These are phyloP conservation scores for Oenanthe javanica DNA, from an alignment of 140 eudicot genomes.

Conservation along the genomic window DNA sequence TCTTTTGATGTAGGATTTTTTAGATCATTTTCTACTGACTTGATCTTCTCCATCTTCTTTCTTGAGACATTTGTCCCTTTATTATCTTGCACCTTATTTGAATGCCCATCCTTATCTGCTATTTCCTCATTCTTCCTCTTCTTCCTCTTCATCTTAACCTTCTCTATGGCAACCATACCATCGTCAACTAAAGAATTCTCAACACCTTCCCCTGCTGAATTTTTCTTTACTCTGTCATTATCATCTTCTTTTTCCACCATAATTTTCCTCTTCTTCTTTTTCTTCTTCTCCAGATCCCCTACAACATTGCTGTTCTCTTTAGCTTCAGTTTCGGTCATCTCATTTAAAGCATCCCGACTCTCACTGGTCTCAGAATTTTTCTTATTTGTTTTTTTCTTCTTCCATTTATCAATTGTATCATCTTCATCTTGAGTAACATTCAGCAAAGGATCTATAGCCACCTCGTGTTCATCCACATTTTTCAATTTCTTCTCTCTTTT, in stretches of 20 bases:
- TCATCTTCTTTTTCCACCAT: conserved; percentile 10
- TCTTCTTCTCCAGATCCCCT: conserved; percentile 19
- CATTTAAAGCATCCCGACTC: neutral
- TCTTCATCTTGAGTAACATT: neutral
- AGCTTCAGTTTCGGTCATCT: neutral
- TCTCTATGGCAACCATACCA: conserved; percentile 6
- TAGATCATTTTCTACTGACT: conserved; percentile 17
- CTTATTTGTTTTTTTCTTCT: conserved; percentile 16
- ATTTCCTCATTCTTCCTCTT: conserved; percentile 16
- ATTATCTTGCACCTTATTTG: conserved; percentile 4
- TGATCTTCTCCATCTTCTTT: conserved; percentile 16
- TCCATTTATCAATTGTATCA: neutral
- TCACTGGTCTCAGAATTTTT: neutral
- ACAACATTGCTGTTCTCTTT: neutral
- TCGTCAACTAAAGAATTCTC: neutral
- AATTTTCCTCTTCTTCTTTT: conserved; percentile 8
- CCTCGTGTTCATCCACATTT: neutral
- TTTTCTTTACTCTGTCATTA: neutral
- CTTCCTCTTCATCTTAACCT: conserved; percentile 27
- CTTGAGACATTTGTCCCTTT: neutral
- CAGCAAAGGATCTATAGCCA: neutral
- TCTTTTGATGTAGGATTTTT: conserved; percentile 32
- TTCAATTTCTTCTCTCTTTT: neutral
- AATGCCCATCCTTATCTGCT: neutral
- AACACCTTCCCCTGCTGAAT: neutral